A percentile compares a stretch with the other conserved stretches of the same genome.
These are phyloP conservation scores for Candida labiduridarum DNA, from an alignment of 1,139 yeast species.

Conservation along the genomic window DNA sequence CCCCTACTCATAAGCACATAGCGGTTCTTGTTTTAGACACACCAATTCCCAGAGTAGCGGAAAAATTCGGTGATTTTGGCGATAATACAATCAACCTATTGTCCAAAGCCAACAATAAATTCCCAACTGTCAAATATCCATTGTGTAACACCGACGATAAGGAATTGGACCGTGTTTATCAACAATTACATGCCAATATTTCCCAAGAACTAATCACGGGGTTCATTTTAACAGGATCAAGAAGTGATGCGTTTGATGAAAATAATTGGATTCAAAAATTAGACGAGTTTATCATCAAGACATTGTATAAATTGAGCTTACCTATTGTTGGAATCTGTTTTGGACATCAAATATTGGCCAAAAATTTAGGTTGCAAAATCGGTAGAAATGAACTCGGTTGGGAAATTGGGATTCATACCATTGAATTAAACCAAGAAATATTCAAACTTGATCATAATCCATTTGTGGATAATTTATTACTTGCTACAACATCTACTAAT, in stretches of 20 bases:
- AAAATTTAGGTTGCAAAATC: constrained; percentile 64
- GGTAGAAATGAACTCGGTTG: constrained; percentile 64
- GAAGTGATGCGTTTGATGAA: constrained; percentile 56
- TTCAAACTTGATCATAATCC: constrained; percentile 32
- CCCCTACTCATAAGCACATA: constrained; percentile 24
- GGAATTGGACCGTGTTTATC: constrained; percentile 5
- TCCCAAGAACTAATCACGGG: constrained; percentile 39
- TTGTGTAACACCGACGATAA: constrained; percentile 24
- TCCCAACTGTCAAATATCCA: constrained; percentile 40
- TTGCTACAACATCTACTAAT: constrained; percentile 12
- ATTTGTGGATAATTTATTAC: constrained; percentile 26
- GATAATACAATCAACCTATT: constrained; percentile 44
- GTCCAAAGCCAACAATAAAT: constrained; percentile 15
- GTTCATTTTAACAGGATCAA: constrained; percentile 67
- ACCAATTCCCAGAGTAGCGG: constrained; percentile 31
- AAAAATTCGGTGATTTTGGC: constrained; percentile 53
- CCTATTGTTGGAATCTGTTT: constrained; percentile 75
- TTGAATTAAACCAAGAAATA: constrained; percentile 49
- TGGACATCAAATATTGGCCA: constrained; percentile 80
- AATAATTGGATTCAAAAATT: constrained; percentile 56
- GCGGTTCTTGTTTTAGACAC: constrained; percentile 53
- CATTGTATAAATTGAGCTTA: constrained; percentile 26
- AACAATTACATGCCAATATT: constrained; percentile 22
- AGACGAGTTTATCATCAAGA: constrained; percentile 41
- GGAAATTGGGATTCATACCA: constrained; percentile 67